Evolutionary conservation across 106 monocot genomes (phyloP), one percentile per base, ranked within the genome.

Genomic region (Vanilla planifolia): DNA sequence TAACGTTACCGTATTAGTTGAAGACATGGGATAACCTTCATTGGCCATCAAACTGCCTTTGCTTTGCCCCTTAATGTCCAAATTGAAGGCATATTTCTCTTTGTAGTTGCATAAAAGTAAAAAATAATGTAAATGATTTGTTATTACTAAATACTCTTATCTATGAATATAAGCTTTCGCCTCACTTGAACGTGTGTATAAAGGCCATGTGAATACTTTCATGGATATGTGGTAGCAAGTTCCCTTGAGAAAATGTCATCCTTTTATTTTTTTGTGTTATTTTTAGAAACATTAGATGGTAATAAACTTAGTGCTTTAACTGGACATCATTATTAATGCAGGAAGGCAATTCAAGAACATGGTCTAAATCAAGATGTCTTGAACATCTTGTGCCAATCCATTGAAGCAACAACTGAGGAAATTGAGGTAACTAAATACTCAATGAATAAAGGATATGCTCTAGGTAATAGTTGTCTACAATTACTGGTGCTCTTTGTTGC

Each of bases 321-420:
- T 63, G 64, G n/a, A 15, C 51, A 22, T 1, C 44, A 26, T 62
- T 16, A 62, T 42, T 63, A 20, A 23, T 60, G 41, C 86, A 96
- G 95, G 90, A 87, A 71, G 55, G 74, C 73, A 27, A 43, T 90
- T 84, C 74, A 90, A 65, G 71, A 96, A 33, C 60, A 87, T 81
- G 86, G 90, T 7, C 25, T 60, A 25, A 74, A 68, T 66, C 65
- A 75, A 43, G 83, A 96, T 61, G 86, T 83, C 58, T 23, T 90
- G 22, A 45, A 74, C 57, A 33, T 74, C 55, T 69, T 96, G 3
- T 34, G 62, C 59, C 90, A 81, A 39, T 86, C 67, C 64, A 64
- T 90, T 77, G 75, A 90, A 59, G 95, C 77, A 67, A 71, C 69
- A 15, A 60, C 73, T 21, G 51, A 71, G 34, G 95, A 96, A 71